Evolutionary conservation across 2,329 filamentous ascomycete genomes (phyloP).

Genomic region (Drechslera avenae): DNA sequence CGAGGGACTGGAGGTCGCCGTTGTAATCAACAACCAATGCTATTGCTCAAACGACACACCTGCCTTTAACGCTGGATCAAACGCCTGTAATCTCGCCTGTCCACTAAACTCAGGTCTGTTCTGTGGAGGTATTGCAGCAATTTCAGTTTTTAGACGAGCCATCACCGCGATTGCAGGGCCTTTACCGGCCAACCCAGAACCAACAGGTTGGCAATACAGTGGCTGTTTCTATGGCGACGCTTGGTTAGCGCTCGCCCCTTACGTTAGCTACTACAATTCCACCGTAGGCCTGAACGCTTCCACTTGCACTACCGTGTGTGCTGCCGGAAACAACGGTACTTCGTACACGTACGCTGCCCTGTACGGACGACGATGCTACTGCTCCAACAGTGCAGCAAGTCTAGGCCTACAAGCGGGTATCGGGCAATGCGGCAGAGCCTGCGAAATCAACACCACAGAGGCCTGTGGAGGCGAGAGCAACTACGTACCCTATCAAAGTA

Average conservation of each 20-base stretch:
- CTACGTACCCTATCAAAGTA: neutral
- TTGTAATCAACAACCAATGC: neutral
- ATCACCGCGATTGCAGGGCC: neutral
- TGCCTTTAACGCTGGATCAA: neutral
- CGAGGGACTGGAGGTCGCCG: constrained; percentile 1
- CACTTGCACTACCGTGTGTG: neutral
- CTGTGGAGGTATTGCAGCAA: constrained; percentile 1
- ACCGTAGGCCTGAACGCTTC: too few relatives aligned
- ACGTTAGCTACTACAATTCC: neutral
- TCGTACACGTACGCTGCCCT: constrained; percentile 1
- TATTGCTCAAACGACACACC: constrained; percentile 10
- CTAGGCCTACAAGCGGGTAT: neutral
- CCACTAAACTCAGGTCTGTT: neutral
- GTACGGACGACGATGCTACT: constrained; percentile 2
- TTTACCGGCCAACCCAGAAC: constrained; percentile 1
- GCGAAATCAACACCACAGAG: neutral
- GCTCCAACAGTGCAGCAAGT: neutral
- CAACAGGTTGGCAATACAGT: constrained; percentile 5
- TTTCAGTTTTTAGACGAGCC: neutral
- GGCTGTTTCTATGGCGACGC: constrained; percentile 6
- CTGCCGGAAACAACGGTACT: neutral
- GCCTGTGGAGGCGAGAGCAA: constrained; percentile 9
- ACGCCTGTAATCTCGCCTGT: constrained; percentile 4
- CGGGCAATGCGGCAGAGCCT: constrained; percentile 5
- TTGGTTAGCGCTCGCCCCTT: neutral